A percentile compares a stretch with the other conserved stretches of the same genome.
Evolutionary conservation across 345 rosid genomes (phyloP).

Genomic region (Eucalyptus microcorys): DNA sequence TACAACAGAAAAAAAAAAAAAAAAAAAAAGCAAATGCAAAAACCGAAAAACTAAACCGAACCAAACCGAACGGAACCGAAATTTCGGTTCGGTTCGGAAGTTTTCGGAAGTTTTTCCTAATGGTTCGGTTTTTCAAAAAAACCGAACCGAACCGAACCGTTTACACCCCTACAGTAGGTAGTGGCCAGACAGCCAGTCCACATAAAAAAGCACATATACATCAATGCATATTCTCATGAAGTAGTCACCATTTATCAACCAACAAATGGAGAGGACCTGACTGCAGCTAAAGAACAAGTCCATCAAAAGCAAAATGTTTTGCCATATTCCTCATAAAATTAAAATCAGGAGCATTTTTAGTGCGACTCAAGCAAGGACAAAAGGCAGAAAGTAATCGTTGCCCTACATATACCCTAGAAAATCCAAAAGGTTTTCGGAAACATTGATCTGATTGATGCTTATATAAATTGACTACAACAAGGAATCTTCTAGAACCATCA

Average conservation of each 20-base stretch:
- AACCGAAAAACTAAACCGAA: too few relatives aligned
- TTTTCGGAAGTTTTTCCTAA: too few relatives aligned
- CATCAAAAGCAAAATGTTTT: not conserved
- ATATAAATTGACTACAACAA: not conserved
- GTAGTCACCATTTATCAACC: not conserved
- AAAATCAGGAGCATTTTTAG: not conserved
- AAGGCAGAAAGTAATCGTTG: not conserved
- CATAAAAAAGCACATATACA: not conserved
- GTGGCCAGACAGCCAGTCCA: not conserved
- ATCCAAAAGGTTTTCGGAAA: not conserved
- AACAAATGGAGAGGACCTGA: not conserved
- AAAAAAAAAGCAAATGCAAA: too few relatives aligned
- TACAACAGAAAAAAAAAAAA: too few relatives aligned
- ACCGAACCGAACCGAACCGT: too few relatives aligned
- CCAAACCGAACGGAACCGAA: too few relatives aligned
- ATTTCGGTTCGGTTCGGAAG: too few relatives aligned
- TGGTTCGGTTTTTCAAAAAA: too few relatives aligned
- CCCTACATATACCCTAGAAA: not conserved
- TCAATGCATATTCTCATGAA: not conserved
- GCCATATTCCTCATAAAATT: not conserved
- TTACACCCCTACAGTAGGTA: too few relatives aligned
- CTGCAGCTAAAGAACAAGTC: not conserved
- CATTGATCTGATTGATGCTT: not conserved
- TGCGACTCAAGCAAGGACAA: not conserved
- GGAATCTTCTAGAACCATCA: constrained; percentile 1